Evolutionary conservation across 139 green algal species (phyloP), one percentile per base, ranked within the genome.

Genomic region (Chlamydomonas schloesseri): DNA sequence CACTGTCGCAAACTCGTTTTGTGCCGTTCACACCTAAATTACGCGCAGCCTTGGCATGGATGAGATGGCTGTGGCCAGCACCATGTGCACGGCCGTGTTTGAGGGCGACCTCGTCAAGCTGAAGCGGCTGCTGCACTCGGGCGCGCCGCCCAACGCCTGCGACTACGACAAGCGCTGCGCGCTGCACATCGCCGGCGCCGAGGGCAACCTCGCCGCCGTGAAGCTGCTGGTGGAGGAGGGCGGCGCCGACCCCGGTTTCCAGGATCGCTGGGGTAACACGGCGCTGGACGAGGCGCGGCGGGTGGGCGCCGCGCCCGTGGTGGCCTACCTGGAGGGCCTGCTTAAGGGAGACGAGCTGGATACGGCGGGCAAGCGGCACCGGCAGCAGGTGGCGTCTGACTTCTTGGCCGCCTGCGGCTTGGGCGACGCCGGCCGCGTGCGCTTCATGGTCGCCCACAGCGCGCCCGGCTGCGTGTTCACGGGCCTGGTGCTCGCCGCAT

Each of bases 81-180:
- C 34, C 20, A 85, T 90, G 80, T 84, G 64, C 33, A 85, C 50
- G 42, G 64, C 73, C 3, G 87, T 90, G 34, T 75, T 79, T 24
- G 75, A 71, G 50, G 73, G 84, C 46, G 84, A 88, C 84, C 73
- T 88, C 34, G 47, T 77, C 9, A 76, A 88, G 73, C 88, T 95
- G 77, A 57, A 88, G 23, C 90, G 92, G 23, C 88, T 94, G 71
- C 71, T 96, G 37, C 36, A 34, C 8, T 90, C 90, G 21, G 91
- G 89, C 10, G 90, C 89, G 23, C 67, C 85, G 17, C 79, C 90
- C 37, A 62, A 94, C 60, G 74, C 84, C 17, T 82, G 79, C 2
- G 93, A 95, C 88, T 95, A 95, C 79, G 93, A 96, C 90, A 71
- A 89, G 71, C 90, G 92, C 75, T 93, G 87, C 46, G 85, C 93